Evolutionary conservation across 306 rosid genomes (phyloP).

Genomic region (Amphicarpaea edgeworthii): DNA sequence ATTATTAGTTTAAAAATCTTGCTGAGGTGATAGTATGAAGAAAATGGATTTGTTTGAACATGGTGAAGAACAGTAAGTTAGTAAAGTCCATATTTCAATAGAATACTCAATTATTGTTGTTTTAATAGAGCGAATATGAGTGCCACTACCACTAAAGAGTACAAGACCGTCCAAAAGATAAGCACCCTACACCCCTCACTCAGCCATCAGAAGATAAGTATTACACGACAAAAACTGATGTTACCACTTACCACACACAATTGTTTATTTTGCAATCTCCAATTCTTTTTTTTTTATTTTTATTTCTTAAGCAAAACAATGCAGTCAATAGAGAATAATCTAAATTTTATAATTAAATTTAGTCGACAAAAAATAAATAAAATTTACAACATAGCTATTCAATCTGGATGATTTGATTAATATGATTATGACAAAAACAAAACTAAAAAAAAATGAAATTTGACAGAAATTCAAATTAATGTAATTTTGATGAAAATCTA

Average conservation of each 20-base stretch:
- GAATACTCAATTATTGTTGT: not conserved
- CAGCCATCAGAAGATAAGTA: conserved; percentile 1
- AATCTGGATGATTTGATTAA: too few relatives aligned
- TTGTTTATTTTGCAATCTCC: not conserved
- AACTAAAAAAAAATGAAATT: too few relatives aligned
- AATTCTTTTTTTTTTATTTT: not conserved
- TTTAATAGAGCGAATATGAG: too few relatives aligned
- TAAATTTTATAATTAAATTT: too few relatives aligned
- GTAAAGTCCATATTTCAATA: not conserved
- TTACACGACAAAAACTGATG: conserved; percentile 20
- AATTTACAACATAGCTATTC: too few relatives aligned
- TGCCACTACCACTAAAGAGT: not conserved
- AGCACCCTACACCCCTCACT: not conserved
- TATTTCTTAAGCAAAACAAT: not conserved
- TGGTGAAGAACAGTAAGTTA: not conserved
- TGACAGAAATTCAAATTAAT: too few relatives aligned
- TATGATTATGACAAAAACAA: too few relatives aligned
- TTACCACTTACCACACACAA: too few relatives aligned
- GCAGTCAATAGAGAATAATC: too few relatives aligned
- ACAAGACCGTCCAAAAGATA: not conserved
- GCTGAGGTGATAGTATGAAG: not conserved
- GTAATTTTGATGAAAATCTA: not conserved
- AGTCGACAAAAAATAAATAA: too few relatives aligned
- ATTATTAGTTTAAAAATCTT: not conserved
- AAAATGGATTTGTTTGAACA: not conserved